Evolutionary conservation across 2,329 filamentous ascomycete species (phyloP).

Genomic region (Dothidotthia symphoricarpi): DNA sequence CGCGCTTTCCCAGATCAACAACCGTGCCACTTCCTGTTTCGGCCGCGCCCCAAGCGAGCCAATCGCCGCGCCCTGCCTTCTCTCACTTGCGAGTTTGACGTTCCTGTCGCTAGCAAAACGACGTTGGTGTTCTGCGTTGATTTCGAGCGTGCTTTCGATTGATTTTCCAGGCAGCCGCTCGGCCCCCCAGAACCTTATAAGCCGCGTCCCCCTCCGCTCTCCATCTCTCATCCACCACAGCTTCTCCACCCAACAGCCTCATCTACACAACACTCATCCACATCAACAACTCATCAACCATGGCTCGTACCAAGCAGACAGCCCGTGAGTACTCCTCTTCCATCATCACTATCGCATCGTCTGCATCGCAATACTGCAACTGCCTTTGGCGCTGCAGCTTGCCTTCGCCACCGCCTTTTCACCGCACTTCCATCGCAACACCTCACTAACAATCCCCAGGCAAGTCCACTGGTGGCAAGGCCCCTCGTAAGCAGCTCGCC

Average conservation of each 20-base stretch:
- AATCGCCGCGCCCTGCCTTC: constrained; percentile 14
- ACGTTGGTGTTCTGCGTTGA: constrained; percentile 31
- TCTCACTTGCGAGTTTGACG: constrained; percentile 22
- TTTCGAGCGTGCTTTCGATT: constrained; percentile 26
- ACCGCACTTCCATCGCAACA: constrained; percentile 9
- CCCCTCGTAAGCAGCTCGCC: constrained; percentile 90
- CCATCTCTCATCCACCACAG: constrained; percentile 39
- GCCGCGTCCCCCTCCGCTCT: constrained; percentile 35
- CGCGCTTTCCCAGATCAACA: constrained; percentile 34
- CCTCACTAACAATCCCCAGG: constrained; percentile 48
- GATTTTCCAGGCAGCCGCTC: constrained; percentile 40
- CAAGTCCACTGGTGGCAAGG: constrained; percentile 74
- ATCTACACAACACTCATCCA: constrained; percentile 21
- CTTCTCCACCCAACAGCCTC: constrained; percentile 28
- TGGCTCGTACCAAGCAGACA: constrained; percentile 58
- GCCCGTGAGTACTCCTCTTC: constrained; percentile 49
- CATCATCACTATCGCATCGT: constrained; percentile 10
- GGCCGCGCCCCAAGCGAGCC: constrained; percentile 24
- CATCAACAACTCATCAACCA: constrained; percentile 34
- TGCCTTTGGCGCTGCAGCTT: constrained; percentile 12
- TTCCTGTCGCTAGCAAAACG: constrained; percentile 23
- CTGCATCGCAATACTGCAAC: constrained; percentile 19
- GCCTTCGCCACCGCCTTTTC: constrained; percentile 13
- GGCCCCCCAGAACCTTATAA: constrained; percentile 41
- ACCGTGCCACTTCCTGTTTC: constrained; percentile 29